Conservation (phyloP, 202 grass and related monocot genomes). For the Saccharum hybrid region DNA sequence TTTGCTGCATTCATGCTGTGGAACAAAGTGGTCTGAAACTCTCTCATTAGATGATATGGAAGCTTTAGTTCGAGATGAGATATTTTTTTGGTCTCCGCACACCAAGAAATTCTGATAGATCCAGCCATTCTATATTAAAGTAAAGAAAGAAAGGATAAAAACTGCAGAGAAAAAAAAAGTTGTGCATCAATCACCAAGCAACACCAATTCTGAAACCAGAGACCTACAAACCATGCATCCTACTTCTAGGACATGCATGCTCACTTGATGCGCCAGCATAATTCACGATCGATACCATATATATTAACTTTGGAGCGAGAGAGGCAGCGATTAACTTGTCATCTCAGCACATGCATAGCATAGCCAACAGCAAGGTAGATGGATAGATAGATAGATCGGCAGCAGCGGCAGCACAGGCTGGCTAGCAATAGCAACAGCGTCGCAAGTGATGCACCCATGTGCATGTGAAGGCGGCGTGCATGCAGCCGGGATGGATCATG, state of each 20-base stretch:
- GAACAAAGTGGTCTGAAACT: not conserved
- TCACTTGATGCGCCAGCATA: not conserved
- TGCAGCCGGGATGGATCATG: not conserved
- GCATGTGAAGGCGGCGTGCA: constrained; percentile 19
- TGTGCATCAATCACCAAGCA: not conserved
- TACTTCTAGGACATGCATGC: not conserved
- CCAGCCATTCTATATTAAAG: not conserved
- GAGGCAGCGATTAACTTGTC: not conserved
- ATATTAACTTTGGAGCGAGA: not conserved
- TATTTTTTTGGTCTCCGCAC: no score
- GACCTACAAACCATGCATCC: no score
- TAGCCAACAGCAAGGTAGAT: not conserved
- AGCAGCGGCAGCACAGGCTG: constrained; percentile 7
- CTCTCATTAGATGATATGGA: not conserved
- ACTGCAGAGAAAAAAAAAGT: not conserved
- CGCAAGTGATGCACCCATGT: constrained; percentile 25
- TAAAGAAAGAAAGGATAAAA: not conserved
- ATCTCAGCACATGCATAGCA: not conserved
- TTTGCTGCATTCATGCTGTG: not conserved
- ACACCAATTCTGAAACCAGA: no score
- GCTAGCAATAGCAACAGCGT: constrained; percentile 37
- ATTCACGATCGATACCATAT: not conserved
- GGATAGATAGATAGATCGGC: not conserved
- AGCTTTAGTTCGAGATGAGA: not conserved
- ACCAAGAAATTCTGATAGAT: not conserved